Percentiles rank a stretch among this genome's conserved stretches.
Conservation (phyloP, 768 basidiomycete species). For the Coprinopsis sp. region DNA sequence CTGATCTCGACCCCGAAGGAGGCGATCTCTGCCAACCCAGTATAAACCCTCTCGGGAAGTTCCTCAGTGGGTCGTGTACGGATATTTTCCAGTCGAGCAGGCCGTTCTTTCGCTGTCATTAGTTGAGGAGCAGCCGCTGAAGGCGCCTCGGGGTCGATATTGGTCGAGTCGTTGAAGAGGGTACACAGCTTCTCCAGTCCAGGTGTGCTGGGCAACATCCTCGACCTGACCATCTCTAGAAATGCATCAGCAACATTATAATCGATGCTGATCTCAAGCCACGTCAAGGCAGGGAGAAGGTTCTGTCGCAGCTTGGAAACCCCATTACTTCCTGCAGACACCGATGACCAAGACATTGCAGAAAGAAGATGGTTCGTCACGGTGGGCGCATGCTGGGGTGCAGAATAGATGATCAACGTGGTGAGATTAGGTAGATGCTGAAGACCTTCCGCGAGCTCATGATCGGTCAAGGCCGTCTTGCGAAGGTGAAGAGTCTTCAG, state of each 20-base stretch:
- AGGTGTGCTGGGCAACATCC: no score
- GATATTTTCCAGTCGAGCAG: conserved; percentile 24
- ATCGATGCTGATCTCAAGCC: conserved; percentile 34
- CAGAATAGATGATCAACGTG: conserved; percentile 31
- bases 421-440: conserved; percentile 30
- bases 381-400: conserved; percentile 20
- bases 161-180: no score
- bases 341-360: conserved; percentile 28
- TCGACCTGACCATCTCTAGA: conserved; percentile 32
- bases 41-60: conserved; percentile 22
- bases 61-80: conserved; percentile 21
- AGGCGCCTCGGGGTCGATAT: no score
- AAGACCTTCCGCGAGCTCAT: conserved; percentile 29
- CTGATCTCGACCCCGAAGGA: conserved; percentile 22
- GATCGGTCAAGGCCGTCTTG: conserved; percentile 31
- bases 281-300: conserved; percentile 27
- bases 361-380: conserved; percentile 31
- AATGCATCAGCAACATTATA: conserved; percentile 28
- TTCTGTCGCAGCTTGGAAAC: background rate
- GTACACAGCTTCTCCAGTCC: no score
- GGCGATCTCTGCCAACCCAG: conserved; percentile 22
- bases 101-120: conserved; percentile 13
- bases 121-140: background rate
- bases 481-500: conserved; percentile 34
- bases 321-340: background rate